Base-by-base conservation (phyloP, 352 stramenopile species). In the Phytopythium sindhum region DNA sequence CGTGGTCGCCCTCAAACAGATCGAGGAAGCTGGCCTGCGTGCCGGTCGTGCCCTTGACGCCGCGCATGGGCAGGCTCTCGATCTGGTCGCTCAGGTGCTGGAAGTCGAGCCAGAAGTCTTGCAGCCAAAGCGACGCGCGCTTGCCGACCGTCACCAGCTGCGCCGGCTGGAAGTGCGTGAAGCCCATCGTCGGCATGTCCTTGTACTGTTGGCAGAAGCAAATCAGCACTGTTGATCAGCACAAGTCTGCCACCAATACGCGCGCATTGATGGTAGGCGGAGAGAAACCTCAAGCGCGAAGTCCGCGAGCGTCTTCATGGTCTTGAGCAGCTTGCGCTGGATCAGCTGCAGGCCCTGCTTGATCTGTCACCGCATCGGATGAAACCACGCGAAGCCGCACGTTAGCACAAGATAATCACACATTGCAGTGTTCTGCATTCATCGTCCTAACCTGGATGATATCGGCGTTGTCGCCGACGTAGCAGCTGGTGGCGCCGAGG, bases 61-160 rank as follows among this genome's bases (percentile, higher is more conserved):
- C 97, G 59, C 97, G 90, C 86, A 99, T 95, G 33, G 97, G 97
- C 57, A 99, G 76, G 44, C 86, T 86, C 41, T 98, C 94, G 69
- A 99, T 98, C 72, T 98, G 89, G 61, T 93, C 80, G n/a, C 87
- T 89, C 21, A 99, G 77, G 31, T 97, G 89, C 75, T 98, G 86
- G 59, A 98, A 97, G 79, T 99, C 97, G 31, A 99, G 82, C 66
- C 98, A 86, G 31, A 99, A 78, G 76, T 99, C 97, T 74, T 99
- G 97, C 70, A 99, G 96, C 97, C 97, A 99, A 11, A 99, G 86
- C 42, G 93, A 97, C 44, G 91, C 92, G 51, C 97, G 90, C 82
- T 99, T 99, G 65, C 97, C 97, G 9, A 99, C 97, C 2, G 97
- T 95, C n/a, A 98, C 98, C 12, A 99, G 85, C 77, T 99, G 97